Percentiles rank a stretch among this genome's conserved stretches.
phyloP scores from a whole-genome alignment of 805 yeast species.

The Lipomyces kockii region DNA sequence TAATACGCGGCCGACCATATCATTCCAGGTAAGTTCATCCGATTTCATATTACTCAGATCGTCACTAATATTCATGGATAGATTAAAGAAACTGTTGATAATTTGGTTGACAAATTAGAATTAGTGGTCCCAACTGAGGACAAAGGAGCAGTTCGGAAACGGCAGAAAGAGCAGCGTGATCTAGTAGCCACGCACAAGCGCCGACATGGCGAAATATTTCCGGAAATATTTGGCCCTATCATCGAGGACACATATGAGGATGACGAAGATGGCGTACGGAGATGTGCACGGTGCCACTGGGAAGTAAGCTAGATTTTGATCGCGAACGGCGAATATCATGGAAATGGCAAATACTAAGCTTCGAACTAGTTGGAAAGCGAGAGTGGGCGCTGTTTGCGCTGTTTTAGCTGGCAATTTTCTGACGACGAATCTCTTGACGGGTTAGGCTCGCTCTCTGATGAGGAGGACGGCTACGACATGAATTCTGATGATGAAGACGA shows the following conservation, averaged over 20 bases:
- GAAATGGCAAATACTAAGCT: slow-evolving; percentile 35
- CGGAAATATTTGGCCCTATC: slow-evolving; percentile 50
- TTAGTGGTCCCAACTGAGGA: slow-evolving; percentile 22
- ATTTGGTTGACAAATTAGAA: slow-evolving; percentile 15
- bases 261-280: slow-evolving; percentile 64
- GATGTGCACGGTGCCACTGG: slow-evolving; percentile 73
- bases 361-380: slow-evolving; percentile 42
- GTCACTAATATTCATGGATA: not conserved
- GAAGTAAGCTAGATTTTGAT: slow-evolving; percentile 50
- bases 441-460: not conserved
- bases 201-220: slow-evolving; percentile 49
- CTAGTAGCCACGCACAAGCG: slow-evolving; percentile 37
- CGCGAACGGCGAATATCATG: slow-evolving; percentile 47
- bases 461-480: not conserved
- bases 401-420: slow-evolving; percentile 10
- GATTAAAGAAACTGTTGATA: slow-evolving; percentile 20
- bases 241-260: slow-evolving; percentile 53
- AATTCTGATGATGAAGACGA: slow-evolving; percentile 7
- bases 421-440: slow-evolving; percentile 3
- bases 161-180: slow-evolving; percentile 16
- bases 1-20: slow-evolving; percentile 16
- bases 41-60: not conserved
- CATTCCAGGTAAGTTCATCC: slow-evolving; percentile 22
- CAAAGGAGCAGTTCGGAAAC: slow-evolving; percentile 2
- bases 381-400: slow-evolving; percentile 14